phyloP scores from a whole-genome alignment of 129 eudicot genomes.

The Escallonia rubra region DNA sequence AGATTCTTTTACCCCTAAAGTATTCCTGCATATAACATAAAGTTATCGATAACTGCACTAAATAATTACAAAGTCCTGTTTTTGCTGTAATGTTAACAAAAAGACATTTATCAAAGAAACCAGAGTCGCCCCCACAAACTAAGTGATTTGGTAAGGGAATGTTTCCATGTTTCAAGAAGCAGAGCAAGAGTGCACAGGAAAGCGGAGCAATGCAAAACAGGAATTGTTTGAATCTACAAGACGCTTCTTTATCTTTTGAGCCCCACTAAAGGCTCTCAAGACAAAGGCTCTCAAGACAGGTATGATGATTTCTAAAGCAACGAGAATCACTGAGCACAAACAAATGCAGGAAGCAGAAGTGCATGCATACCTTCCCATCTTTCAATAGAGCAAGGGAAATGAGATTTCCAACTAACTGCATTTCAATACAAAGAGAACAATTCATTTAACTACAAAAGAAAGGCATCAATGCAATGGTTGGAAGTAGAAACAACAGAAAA shows the following conservation, averaged over 20 bases:
- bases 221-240: neutral
- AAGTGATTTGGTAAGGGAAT: neutral
- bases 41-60: too few species aligned
- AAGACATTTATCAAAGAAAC: neutral
- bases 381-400: constrained; percentile 69
- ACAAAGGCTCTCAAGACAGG: neutral
- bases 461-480: neutral
- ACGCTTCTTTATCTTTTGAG: neutral
- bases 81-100: too few species aligned
- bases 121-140: neutral
- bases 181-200: neutral
- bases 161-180: too few species aligned
- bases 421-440: constrained; percentile 1
- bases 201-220: neutral
- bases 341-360: neutral
- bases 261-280: neutral
- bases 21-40: too few species aligned
- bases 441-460: neutral
- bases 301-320: neutral
- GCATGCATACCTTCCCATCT: constrained; percentile 60
- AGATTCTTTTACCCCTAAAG: too few species aligned
- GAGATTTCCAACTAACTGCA: constrained; percentile 93
- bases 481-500: constrained; percentile 3
- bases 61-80: too few species aligned
- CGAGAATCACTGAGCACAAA: neutral